phyloP scores from a whole-genome alignment of 331 rosid genomes.

The Malus hybrid region DNA sequence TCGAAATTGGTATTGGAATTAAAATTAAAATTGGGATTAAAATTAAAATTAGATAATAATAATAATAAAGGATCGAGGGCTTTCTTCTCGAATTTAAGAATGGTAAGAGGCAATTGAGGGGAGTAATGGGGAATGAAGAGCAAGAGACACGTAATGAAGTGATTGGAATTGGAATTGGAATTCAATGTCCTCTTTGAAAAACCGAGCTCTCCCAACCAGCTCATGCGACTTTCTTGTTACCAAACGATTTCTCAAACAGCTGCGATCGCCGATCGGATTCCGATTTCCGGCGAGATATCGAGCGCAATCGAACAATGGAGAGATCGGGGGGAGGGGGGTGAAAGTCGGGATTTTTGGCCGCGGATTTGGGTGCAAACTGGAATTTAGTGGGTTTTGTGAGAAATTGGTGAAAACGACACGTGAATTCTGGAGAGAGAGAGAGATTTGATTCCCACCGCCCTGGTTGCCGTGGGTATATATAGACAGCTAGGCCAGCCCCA shows the following conservation, averaged over 20 bases:
- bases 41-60: not conserved
- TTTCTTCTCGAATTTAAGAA: constrained; percentile 32
- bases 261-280: not conserved
- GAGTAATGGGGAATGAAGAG: constrained; percentile 74
- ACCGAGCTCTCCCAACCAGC: constrained; percentile 89
- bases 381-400: not conserved
- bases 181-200: constrained; percentile 36
- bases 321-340: not conserved
- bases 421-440: not conserved
- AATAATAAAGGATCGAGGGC: constrained; percentile 32
- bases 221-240: constrained; percentile 72
- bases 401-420: not conserved
- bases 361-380: not conserved
- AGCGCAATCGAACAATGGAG: not conserved
- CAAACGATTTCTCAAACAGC: not conserved
- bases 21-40: not conserved
- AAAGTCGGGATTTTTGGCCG: not conserved
- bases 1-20: constrained; percentile 9
- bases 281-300: not conserved
- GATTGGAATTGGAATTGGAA: constrained; percentile 72
- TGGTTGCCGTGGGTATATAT: not conserved
- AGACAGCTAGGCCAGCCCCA: not conserved
- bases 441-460: not conserved
- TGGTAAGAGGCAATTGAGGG: constrained; percentile 52
- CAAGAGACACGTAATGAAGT: constrained; percentile 66